Conservation (phyloP, 805 yeast genomes). For the Saccharomycopsis fermentans region DNA sequence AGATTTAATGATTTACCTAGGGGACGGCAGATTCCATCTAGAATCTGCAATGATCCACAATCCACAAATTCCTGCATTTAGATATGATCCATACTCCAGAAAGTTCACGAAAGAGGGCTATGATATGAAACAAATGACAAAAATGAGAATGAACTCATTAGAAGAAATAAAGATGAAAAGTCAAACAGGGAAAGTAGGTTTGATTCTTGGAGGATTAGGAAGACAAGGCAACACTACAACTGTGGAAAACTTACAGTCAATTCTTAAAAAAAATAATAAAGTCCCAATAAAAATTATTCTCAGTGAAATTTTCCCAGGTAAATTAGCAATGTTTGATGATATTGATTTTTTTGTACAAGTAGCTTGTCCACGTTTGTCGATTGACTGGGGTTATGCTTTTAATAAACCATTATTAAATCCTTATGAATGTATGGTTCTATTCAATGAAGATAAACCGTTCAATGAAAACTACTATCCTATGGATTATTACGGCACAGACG, state of each 20-base stretch:
- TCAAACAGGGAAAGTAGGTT: conserved; percentile 58
- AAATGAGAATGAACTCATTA: conserved; percentile 68
- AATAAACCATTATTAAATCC: conserved; percentile 88
- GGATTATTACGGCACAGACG: conserved; percentile 88
- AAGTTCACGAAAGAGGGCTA: conserved; percentile 84
- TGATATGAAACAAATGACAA: conserved; percentile 74
- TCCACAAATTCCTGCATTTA: conserved; percentile 81
- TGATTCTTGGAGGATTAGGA: conserved; percentile 87
- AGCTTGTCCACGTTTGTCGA: conserved; percentile 92
- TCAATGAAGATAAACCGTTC: conserved; percentile 64
- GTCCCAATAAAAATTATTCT: conserved; percentile 72
- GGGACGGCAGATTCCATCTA: conserved; percentile 93
- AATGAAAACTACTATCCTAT: conserved; percentile 67
- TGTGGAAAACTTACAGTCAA: conserved; percentile 50
- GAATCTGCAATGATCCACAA: conserved; percentile 97
- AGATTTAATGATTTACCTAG: conserved; percentile 81
- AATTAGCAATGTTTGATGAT: conserved; percentile 83
- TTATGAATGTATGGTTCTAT: conserved; percentile 87
- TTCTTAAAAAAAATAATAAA: conserved; percentile 44
- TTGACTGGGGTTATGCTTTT: conserved; percentile 99
- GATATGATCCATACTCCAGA: conserved; percentile 92
- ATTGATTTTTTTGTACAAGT: conserved; percentile 94
- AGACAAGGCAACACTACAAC: conserved; percentile 88
- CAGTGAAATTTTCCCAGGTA: conserved; percentile 89
- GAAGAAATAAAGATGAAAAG: conserved; percentile 35